Percentiles rank a stretch among this genome's conserved stretches.
phyloP scores from a whole-genome alignment of 495 filamentous ascomycete species.

The Xylaria cubensis region DNA sequence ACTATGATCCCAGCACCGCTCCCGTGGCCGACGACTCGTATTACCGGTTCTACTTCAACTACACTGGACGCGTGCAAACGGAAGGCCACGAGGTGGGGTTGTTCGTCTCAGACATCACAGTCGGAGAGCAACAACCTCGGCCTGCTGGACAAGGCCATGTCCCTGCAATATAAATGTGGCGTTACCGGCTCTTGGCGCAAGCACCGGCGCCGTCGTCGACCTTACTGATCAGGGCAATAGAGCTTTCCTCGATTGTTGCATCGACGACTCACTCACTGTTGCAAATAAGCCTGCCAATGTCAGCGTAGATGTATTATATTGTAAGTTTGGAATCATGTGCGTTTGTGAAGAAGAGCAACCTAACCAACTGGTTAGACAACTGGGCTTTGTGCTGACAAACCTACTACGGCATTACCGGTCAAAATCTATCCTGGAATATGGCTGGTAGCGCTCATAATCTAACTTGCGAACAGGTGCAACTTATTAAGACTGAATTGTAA shows the following conservation, averaged over 20 bases:
- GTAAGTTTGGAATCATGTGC: neutral
- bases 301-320: neutral
- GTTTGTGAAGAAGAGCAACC: no score
- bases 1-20: conserved; percentile 7
- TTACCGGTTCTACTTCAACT: conserved; percentile 22
- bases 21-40: conserved; percentile 13
- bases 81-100: conserved; percentile 16
- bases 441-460: conserved; percentile 15
- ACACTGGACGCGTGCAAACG: conserved; percentile 10
- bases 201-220: conserved; percentile 7
- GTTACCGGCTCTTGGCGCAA: neutral
- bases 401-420: neutral
- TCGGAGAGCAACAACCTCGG: conserved; percentile 11
- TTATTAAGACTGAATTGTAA: conserved; percentile 9
- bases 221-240: neutral
- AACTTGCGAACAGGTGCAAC: conserved; percentile 14
- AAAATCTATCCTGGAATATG: conserved; percentile 9
- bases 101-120: conserved; percentile 10
- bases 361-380: neutral
- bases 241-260: conserved; percentile 6
- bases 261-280: neutral
- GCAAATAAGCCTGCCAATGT: conserved; percentile 5
- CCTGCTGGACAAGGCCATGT: conserved; percentile 12
- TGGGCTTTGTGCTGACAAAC: conserved; percentile 24
- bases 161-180: conserved; percentile 22